phyloP scores from a whole-genome alignment of 23 red algal species.

The Gracilariopsis chorda region DNA sequence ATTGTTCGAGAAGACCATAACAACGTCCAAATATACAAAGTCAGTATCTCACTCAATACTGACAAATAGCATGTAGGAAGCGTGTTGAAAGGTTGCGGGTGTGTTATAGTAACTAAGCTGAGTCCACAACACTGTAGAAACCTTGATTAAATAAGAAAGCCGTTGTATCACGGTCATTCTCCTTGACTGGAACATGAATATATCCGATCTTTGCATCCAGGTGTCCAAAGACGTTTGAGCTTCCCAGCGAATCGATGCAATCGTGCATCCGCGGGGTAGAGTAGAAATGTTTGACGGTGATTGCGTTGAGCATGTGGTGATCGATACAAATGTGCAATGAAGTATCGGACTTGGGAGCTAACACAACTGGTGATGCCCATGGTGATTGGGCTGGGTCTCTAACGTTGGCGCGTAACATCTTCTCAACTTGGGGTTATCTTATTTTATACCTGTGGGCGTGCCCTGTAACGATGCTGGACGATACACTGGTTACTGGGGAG shows the following conservation, averaged over 20 bases:
- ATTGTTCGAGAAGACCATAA: background rate
- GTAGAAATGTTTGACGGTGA: background rate
- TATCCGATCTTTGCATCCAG: background rate
- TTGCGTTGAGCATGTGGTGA: background rate
- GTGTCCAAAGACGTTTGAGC: background rate
- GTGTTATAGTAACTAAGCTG: background rate
- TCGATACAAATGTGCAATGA: background rate
- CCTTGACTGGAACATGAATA: background rate
- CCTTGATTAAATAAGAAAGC: background rate
- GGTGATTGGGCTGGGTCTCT: background rate
- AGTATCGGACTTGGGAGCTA: background rate
- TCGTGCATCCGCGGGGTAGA: background rate
- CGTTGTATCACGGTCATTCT: background rate
- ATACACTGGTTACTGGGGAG: background rate
- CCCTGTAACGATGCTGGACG: background rate
- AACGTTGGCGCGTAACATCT: background rate
- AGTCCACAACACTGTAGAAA: background rate
- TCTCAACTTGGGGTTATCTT: background rate
- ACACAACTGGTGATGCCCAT: background rate
- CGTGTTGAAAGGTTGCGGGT: background rate
- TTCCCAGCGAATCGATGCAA: background rate
- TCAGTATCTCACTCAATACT: background rate
- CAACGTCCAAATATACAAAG: background rate
- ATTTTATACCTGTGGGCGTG: background rate
- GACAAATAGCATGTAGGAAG: background rate